These are phyloP conservation scores for Triadica sebifera DNA, from an alignment of 345 rosid genomes.

Conservation along the genomic window DNA sequence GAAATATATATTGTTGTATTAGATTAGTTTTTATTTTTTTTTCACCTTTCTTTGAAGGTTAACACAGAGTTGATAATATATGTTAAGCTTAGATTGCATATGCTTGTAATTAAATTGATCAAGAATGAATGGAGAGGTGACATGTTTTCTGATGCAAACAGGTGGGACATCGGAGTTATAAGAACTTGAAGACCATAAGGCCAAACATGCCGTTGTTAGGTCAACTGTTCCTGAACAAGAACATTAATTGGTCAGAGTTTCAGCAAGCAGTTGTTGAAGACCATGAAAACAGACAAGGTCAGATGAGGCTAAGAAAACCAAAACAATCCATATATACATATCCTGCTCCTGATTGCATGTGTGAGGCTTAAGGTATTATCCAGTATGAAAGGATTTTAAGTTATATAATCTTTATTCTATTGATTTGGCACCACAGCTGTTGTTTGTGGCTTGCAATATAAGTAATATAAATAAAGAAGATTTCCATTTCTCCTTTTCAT, in stretches of 20 bases:
- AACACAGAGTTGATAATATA: background rate
- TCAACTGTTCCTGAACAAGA: constrained; percentile 78
- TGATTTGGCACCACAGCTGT: constrained; percentile 19
- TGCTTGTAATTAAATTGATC: background rate
- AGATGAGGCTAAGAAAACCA: constrained; percentile 67
- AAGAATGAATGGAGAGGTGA: background rate
- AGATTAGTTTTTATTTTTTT: too few species aligned
- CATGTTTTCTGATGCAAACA: constrained; percentile 29
- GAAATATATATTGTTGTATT: background rate
- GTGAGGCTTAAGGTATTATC: constrained; percentile 43
- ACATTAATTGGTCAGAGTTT: constrained; percentile 72
- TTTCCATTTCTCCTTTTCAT: constrained; percentile 16
- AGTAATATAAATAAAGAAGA: constrained; percentile 34
- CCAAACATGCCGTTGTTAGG: constrained; percentile 87
- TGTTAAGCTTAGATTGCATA: background rate
- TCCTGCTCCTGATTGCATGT: constrained; percentile 97
- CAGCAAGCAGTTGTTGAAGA: constrained; percentile 71
- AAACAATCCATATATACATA: constrained; percentile 90
- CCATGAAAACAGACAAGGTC: constrained; percentile 82
- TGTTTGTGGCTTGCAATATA: constrained; percentile 20
- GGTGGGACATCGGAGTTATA: constrained; percentile 84
- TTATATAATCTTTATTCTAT: constrained; percentile 2
- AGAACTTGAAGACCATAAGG: constrained; percentile 79
- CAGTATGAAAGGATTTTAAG: constrained; percentile 1
- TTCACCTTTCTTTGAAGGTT: too few species aligned